These are phyloP conservation scores for Aspergillus tubingensis DNA, from an alignment of 2,329 filamentous ascomycete species.

Conservation along the genomic window DNA sequence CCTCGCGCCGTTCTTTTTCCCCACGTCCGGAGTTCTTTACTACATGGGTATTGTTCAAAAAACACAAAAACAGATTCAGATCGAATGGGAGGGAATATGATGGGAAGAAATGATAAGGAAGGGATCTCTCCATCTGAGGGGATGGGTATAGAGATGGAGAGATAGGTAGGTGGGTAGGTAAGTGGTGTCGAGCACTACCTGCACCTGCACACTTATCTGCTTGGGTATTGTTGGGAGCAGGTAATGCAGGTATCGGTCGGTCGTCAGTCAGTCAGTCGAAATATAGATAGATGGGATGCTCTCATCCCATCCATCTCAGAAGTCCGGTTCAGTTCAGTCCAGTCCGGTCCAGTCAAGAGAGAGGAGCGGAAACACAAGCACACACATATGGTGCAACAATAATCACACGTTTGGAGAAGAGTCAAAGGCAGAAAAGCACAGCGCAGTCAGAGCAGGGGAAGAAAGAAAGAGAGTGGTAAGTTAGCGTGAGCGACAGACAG, in stretches of 20 bases:
- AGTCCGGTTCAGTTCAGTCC: neutral
- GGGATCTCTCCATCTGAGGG: too few relatives aligned
- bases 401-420: constrained; percentile 6
- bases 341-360: neutral
- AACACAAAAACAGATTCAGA: too few relatives aligned
- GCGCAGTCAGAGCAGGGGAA: neutral
- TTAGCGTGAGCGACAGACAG: neutral
- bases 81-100: too few relatives aligned
- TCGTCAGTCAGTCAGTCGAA: neutral
- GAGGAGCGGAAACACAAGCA: neutral
- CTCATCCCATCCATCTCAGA: neutral
- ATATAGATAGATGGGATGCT: neutral
- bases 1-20: too few relatives aligned
- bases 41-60: too few relatives aligned
- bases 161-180: neutral
- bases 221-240: neutral
- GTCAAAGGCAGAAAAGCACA: neutral
- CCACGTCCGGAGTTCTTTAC: too few relatives aligned
- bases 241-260: neutral
- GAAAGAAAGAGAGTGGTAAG: too few relatives aligned
- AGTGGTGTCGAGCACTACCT: neutral
- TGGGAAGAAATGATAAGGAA: too few relatives aligned
- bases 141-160: neutral
- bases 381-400: neutral
- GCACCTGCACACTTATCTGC: neutral